Evolutionary conservation across 139 green algal genomes (phyloP).

Genomic region (Ettlia oleoabundans): DNA sequence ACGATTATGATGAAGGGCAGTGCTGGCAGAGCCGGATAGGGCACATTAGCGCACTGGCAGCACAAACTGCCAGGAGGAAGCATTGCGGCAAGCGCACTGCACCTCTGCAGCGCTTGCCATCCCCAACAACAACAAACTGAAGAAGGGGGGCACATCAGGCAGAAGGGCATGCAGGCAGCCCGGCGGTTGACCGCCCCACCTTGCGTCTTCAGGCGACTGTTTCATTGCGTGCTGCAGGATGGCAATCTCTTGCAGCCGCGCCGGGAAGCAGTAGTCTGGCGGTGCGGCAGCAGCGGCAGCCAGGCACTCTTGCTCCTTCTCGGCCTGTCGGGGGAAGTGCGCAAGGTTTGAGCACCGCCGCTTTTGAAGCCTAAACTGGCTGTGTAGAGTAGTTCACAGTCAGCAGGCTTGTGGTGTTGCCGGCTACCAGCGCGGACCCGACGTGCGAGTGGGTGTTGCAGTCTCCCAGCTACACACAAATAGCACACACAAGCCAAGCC

Average conservation of each 20-base stretch:
- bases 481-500: not conserved
- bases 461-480: not conserved
- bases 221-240: constrained; percentile 14
- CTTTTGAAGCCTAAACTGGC: not conserved
- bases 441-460: not conserved
- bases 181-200: no score
- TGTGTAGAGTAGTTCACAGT: no score
- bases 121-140: no score
- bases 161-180: not conserved
- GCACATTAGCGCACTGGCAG: no score
- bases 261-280: constrained; percentile 1
- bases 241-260: constrained; percentile 8
- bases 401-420: no score
- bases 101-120: no score
- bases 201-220: not conserved
- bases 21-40: no score
- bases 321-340: not conserved
- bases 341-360: no score
- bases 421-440: not conserved
- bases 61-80: no score
- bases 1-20: no score
- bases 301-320: not conserved
- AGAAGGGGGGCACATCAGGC: no score
- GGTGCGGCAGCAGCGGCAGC: not conserved
- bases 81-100: no score